Base-by-base conservation (phyloP, 2,329 filamentous ascomycete species). In the Epichloe hybrida region DNA sequence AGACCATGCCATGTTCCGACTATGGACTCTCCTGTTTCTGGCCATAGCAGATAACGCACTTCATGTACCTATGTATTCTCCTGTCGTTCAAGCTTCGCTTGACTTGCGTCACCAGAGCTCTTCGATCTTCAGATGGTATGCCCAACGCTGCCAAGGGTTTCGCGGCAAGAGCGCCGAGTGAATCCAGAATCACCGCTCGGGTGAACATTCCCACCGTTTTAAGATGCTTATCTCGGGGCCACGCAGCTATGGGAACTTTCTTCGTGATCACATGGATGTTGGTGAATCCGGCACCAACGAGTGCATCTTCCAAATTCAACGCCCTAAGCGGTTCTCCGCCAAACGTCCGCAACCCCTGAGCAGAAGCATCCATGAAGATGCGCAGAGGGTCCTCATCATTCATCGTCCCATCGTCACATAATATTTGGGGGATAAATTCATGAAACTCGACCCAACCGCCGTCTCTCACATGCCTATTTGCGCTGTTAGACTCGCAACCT, bases 371-470 rank as follows among this genome's bases (percentile, higher is more conserved):
- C 47, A 60, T 61, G 46, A 69, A 67, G 7, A 60, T 55, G 23
- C 57, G 58, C 37, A 73, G 56, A 3, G 66, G 61, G 43, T 73
- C 66, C 49, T 72, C 64, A 3, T 63, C 57, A 2, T 59, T 57
- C 66, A 75, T 72, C 9, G 70, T 70, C 40, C 60, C 66, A 49
- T 74, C 69, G 53, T 75, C 72, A 53, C 67, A 74, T 31, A 63
- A 59, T 12, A 72, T 63, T 23, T 61, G 61, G 64, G 64, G 64
- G 43, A 69, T 65, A 34, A 73, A 62, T 48, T 76, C 74, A 21
- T 74, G 71, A 40, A 74, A 69, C 55, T 77, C 74, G 37, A 77
- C 63, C 70, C 72, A 76, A 44, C 73, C 74, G n/a, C 74, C 74
- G 0, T 68, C 66, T 41, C 61, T 66, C 11, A 74, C 56, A 50